Percentiles rank a stretch among this genome's conserved stretches.
Conservation (phyloP, 1,284 basidiomycete species). For the Chalciporus sp. region DNA sequence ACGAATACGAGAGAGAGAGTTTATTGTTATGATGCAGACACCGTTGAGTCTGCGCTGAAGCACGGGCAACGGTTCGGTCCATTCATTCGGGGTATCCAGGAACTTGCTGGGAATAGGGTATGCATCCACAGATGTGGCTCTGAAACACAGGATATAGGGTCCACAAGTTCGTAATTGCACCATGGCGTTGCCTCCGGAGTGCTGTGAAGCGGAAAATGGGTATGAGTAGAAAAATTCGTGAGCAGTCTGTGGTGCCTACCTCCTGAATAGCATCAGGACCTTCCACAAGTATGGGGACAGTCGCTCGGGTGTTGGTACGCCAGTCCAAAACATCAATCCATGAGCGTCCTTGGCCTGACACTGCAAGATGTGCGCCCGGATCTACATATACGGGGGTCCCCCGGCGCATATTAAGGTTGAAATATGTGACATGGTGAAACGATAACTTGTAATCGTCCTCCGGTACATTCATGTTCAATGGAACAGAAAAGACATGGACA, state of each 20-base stretch:
- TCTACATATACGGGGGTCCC: slow-evolving; percentile 11
- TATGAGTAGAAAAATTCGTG: not conserved
- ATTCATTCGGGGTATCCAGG: not conserved
- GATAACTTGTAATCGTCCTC: not conserved
- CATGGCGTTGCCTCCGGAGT: slow-evolving; percentile 44
- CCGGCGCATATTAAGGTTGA: not conserved
- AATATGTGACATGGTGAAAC: slow-evolving; percentile 6
- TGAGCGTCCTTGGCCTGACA: not conserved
- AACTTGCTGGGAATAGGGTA: slow-evolving; percentile 32
- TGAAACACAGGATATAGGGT: slow-evolving; percentile 48
- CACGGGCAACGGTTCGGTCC: slow-evolving; percentile 7
- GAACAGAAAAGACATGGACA: slow-evolving; percentile 2
- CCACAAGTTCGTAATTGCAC: slow-evolving; percentile 44
- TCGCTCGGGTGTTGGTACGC: slow-evolving; percentile 11
- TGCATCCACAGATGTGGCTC: slow-evolving; percentile 49
- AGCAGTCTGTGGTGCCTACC: not conserved
- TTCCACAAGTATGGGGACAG: slow-evolving; percentile 2
- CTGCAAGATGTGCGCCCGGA: slow-evolving; percentile 12
- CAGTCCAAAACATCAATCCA: slow-evolving; percentile 22
- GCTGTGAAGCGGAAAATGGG: slow-evolving; percentile 36
- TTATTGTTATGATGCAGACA: slow-evolving; percentile 15
- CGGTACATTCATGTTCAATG: not conserved
- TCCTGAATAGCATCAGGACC: slow-evolving; percentile 3
- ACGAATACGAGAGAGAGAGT: slow-evolving; percentile 38
- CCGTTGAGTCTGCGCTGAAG: slow-evolving; percentile 35